Percentiles rank a stretch among this genome's conserved stretches.
Conservation (phyloP, 768 basidiomycete genomes). For the Naganishia vaughanmartiniae region DNA sequence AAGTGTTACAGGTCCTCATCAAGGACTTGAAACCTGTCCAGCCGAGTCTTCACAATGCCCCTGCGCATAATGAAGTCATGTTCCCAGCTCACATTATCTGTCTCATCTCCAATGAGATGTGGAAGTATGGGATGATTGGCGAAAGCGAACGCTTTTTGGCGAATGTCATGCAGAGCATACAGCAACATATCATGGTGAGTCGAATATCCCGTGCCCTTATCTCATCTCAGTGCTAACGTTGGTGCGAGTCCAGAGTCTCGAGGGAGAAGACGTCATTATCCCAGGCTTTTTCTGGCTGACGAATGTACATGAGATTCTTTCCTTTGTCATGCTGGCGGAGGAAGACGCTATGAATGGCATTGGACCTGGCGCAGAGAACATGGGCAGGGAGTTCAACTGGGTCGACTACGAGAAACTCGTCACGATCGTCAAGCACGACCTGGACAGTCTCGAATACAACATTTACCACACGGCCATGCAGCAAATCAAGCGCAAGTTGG, state of each 20-base stretch:
- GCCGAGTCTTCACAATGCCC: constrained; percentile 82
- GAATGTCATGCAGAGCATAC: constrained; percentile 97
- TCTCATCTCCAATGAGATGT: constrained; percentile 99
- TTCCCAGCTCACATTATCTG: constrained; percentile 99
- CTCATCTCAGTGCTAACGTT: background rate
- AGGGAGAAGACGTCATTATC: constrained; percentile 87
- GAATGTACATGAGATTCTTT: constrained; percentile 98
- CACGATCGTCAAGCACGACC: constrained; percentile 96
- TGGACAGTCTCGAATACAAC: constrained; percentile 98
- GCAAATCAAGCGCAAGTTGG: constrained; percentile 90
- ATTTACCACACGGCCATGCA: constrained; percentile 99
- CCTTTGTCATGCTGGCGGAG: constrained; percentile 98
- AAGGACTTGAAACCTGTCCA: constrained; percentile 88
- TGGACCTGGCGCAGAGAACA: constrained; percentile 33
- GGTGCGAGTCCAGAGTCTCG: constrained; percentile 57
- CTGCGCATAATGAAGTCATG: constrained; percentile 93
- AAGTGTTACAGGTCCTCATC: constrained; percentile 84
- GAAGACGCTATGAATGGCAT: constrained; percentile 97
- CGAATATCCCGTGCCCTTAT: background rate
- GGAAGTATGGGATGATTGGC: constrained; percentile 94
- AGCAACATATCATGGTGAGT: constrained; percentile 94
- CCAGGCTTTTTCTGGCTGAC: constrained; percentile 99
- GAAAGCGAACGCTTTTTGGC: constrained; percentile 98
- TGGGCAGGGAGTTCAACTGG: constrained; percentile 89
- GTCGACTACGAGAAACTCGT: constrained; percentile 93